A percentile compares a stretch with the other conserved stretches of the same genome.
Evolutionary conservation across 2,329 filamentous ascomycete genomes (phyloP).

Genomic region (Verticillium dahliae): DNA sequence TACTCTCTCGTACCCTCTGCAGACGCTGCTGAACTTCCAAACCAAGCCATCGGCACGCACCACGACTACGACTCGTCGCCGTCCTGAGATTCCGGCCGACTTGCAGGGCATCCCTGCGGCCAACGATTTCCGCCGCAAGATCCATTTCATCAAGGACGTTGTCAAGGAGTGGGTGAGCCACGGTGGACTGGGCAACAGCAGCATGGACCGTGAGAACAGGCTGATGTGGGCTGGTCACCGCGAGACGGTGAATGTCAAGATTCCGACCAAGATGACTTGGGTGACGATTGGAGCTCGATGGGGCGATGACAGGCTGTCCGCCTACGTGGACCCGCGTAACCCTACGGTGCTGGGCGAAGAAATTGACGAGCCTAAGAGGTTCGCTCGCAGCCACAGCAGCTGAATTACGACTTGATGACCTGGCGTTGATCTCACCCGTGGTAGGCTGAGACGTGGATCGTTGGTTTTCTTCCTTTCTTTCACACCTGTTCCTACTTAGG

Average conservation of each 20-base stretch:
- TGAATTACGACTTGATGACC: neutral
- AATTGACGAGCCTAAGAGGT: slow-evolving; percentile 37
- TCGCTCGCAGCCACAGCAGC: slow-evolving; percentile 1
- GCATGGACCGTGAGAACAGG: slow-evolving; percentile 47
- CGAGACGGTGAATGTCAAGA: slow-evolving; percentile 44
- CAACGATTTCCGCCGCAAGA: slow-evolving; percentile 68
- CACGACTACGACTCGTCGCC: slow-evolving; percentile 42
- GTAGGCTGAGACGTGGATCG: neutral
- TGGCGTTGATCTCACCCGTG: neutral
- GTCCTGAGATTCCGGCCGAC: slow-evolving; percentile 54
- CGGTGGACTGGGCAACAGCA: slow-evolving; percentile 62
- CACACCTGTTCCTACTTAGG: neutral
- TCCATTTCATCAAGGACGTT: slow-evolving; percentile 63
- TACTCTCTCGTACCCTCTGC: slow-evolving; percentile 64
- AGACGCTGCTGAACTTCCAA: slow-evolving; percentile 66
- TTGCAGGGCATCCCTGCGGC: slow-evolving; percentile 60
- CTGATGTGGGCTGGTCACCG: slow-evolving; percentile 53
- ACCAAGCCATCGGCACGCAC: slow-evolving; percentile 35
- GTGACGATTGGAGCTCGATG: slow-evolving; percentile 59
- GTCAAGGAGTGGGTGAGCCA: slow-evolving; percentile 66
- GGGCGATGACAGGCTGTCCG: slow-evolving; percentile 50
- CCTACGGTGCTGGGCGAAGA: slow-evolving; percentile 49
- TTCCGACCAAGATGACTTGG: slow-evolving; percentile 60
- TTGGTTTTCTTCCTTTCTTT: neutral
- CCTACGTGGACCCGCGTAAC: slow-evolving; percentile 47